Conservation (phyloP, 768 basidiomycete genomes). For the Russula dissimulans region DNA sequence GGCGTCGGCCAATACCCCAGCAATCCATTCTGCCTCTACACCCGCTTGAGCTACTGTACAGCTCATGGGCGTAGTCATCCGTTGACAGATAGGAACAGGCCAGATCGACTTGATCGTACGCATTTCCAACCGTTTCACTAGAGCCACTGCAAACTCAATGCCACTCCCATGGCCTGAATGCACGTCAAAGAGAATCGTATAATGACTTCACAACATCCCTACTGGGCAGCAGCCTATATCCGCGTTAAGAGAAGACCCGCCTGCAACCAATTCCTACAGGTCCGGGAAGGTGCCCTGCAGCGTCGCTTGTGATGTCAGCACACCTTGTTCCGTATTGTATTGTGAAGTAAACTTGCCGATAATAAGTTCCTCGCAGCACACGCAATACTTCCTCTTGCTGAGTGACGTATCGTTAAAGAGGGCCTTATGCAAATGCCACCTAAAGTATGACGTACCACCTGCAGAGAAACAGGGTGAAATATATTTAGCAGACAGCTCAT, state of each 20-base stretch:
- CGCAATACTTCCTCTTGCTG: slow-evolving; percentile 14
- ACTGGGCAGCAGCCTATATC: background rate
- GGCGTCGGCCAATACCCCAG: too few relatives aligned
- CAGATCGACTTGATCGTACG: too few relatives aligned
- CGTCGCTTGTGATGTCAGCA: background rate
- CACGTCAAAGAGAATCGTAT: background rate
- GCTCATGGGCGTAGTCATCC: too few relatives aligned
- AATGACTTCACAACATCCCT: too few relatives aligned
- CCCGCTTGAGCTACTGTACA: too few relatives aligned
- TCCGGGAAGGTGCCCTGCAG: slow-evolving; percentile 10
- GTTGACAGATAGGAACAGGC: too few relatives aligned
- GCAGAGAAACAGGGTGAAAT: background rate
- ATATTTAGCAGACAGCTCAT: background rate
- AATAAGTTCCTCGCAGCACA: slow-evolving; percentile 13
- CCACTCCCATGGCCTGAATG: background rate
- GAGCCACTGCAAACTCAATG: too few relatives aligned
- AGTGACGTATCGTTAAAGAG: background rate
- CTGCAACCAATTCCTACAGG: slow-evolving; percentile 14
- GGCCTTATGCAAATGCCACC: background rate
- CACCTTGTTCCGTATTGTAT: background rate
- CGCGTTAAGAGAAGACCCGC: slow-evolving; percentile 4
- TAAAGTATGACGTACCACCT: slow-evolving; percentile 7
- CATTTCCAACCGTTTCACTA: too few relatives aligned
- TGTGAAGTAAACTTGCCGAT: background rate
- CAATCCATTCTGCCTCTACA: too few relatives aligned